phyloP scores from a whole-genome alignment of 768 basidiomycete genomes.

The Russula griseocarnosa region DNA sequence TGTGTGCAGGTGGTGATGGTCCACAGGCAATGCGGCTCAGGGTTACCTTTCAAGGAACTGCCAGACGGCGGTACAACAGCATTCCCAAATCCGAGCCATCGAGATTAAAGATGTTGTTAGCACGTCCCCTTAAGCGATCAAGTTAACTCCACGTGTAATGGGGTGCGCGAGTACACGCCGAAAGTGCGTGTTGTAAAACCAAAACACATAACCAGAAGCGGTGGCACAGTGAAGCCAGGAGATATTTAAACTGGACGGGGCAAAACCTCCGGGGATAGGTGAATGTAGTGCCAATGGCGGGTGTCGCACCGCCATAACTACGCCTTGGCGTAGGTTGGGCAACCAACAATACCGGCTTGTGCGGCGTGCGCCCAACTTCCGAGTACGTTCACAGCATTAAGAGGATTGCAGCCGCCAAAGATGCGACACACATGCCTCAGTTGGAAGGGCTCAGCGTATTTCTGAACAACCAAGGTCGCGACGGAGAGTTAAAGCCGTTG shows the following conservation, averaged over 20 bases:
- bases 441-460: neutral
- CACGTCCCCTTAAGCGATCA: conserved; percentile 5
- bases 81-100: neutral
- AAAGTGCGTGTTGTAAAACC: conserved; percentile 10
- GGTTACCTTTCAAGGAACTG: conserved; percentile 15
- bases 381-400: neutral
- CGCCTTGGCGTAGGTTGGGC: too few relatives aligned
- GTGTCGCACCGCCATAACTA: neutral
- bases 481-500: neutral
- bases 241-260: neutral
- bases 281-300: neutral
- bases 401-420: neutral
- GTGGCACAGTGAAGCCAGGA: neutral
- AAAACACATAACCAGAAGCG: neutral
- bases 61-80: conserved; percentile 2
- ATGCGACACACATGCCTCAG: neutral
- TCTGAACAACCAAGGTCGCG: neutral
- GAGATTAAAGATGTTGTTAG: conserved; percentile 10
- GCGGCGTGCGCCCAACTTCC: neutral
- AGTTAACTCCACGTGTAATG: conserved; percentile 13
- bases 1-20: conserved; percentile 9
- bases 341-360: neutral
- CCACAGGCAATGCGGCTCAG: conserved; percentile 13
- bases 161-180: conserved; percentile 14
- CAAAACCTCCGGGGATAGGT: neutral